A percentile compares a stretch with the other conserved stretches of the same genome.
Conservation (phyloP, 805 yeast species). For the Hanseniaspora lachancei region DNA sequence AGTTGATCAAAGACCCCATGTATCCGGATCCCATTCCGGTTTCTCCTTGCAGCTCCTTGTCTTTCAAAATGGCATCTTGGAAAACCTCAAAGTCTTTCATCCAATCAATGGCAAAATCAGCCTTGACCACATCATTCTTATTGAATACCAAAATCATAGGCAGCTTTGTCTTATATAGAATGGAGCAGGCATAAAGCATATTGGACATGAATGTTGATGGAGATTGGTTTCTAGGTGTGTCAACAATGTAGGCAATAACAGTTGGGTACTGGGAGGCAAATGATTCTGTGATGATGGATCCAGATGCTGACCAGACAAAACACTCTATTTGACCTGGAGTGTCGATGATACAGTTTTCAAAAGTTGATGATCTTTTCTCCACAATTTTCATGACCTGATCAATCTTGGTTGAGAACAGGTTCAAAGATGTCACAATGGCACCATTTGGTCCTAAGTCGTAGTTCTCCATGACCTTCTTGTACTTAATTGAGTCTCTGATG, state of each 20-base stretch:
- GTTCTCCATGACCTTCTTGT: constrained; percentile 91
- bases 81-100: constrained; percentile 91
- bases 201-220: constrained; percentile 97
- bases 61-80: constrained; percentile 60
- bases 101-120: constrained; percentile 88
- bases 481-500: constrained; percentile 89
- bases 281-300: constrained; percentile 90
- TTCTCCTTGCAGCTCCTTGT: constrained; percentile 52
- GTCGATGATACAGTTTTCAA: constrained; percentile 69
- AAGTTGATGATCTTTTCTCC: constrained; percentile 51
- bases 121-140: constrained; percentile 77
- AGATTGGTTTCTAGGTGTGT: constrained; percentile 85
- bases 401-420: constrained; percentile 83
- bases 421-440: constrained; percentile 89
- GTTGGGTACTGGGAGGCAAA: constrained; percentile 95
- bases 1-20: constrained; percentile 85
- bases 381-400: constrained; percentile 85
- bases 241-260: constrained; percentile 87
- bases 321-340: constrained; percentile 99
- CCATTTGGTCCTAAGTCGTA: constrained; percentile 95
- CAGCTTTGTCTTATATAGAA: constrained; percentile 83
- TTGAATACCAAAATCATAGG: constrained; percentile 96
- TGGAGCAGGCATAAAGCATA: constrained; percentile 96
- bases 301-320: constrained; percentile 97
- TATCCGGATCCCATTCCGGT: constrained; percentile 55